Evolutionary conservation across 495 filamentous ascomycete species (phyloP).

Genomic region (Corynascus novoguineensis): DNA sequence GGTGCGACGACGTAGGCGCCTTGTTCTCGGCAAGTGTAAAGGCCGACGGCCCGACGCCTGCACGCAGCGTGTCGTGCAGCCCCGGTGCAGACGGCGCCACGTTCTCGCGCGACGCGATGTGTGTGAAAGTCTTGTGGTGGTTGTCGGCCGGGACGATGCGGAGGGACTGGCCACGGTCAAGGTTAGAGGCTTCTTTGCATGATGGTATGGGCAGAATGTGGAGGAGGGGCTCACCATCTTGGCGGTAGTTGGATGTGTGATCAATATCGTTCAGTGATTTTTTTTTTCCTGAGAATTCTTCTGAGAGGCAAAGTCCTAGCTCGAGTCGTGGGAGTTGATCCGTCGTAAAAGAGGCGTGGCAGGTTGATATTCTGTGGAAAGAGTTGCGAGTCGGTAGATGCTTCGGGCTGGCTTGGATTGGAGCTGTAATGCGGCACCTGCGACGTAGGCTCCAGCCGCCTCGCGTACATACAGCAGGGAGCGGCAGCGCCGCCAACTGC

Average conservation of each 20-base stretch:
- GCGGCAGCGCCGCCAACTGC: not conserved
- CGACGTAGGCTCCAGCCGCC: conserved; percentile 46
- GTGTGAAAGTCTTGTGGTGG: conserved; percentile 56
- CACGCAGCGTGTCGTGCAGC: conserved; percentile 84
- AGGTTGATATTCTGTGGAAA: not conserved
- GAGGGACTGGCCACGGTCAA: too few species aligned
- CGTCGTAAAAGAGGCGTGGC: not conserved
- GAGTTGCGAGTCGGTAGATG: conserved; percentile 1
- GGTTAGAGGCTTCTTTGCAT: too few species aligned
- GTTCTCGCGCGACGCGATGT: conserved; percentile 47
- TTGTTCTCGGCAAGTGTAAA: conserved; percentile 30
- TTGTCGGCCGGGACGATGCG: conserved; percentile 68
- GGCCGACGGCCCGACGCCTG: conserved; percentile 59
- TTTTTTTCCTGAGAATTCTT: not conserved
- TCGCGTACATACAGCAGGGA: conserved; percentile 21
- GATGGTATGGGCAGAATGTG: not conserved
- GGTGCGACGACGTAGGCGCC: conserved; percentile 67
- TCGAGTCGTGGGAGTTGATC: not conserved
- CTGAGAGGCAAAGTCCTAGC: not conserved
- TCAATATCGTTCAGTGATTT: not conserved
- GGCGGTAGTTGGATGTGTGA: conserved; percentile 16
- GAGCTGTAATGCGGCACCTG: conserved; percentile 7
- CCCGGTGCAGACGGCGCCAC: conserved; percentile 85
- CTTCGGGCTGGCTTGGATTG: conserved; percentile 1
- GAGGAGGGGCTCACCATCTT: conserved; percentile 43